These are phyloP conservation scores for Aspergillus alliaceus DNA, from an alignment of 2,329 filamentous ascomycete species.

Conservation along the genomic window DNA sequence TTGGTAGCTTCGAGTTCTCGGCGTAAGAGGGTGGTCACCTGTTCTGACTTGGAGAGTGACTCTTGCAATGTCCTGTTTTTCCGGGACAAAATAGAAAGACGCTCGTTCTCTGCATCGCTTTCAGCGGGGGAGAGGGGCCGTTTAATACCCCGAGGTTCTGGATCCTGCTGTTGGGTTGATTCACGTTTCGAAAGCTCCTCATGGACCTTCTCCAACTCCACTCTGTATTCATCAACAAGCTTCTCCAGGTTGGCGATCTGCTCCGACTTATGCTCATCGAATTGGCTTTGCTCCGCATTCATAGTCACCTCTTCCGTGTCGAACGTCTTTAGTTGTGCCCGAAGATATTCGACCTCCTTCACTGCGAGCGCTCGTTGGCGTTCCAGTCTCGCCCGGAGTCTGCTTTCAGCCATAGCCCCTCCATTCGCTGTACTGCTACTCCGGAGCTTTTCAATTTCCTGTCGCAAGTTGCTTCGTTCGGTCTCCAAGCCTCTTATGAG, in stretches of 20 bases:
- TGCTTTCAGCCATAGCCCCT: conserved; percentile 58
- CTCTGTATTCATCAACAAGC: conserved; percentile 83
- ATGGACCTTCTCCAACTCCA: conserved; percentile 73
- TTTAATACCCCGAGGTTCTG: conserved; percentile 58
- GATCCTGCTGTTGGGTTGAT: conserved; percentile 39
- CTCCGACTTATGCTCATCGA: conserved; percentile 71
- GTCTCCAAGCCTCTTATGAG: conserved; percentile 70
- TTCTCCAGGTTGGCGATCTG: conserved; percentile 79
- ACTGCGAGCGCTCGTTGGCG: conserved; percentile 80
- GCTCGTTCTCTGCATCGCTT: conserved; percentile 60
- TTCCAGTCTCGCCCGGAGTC: conserved; percentile 74
- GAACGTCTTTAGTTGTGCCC: conserved; percentile 85
- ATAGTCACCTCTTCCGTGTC: conserved; percentile 87
- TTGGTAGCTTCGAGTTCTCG: conserved; percentile 72
- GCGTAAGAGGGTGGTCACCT: conserved; percentile 67
- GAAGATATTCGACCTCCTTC: conserved; percentile 92
- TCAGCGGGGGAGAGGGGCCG: conserved; percentile 61
- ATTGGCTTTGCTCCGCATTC: conserved; percentile 65
- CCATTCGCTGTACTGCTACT: conserved; percentile 40
- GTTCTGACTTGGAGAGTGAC: conserved; percentile 68
- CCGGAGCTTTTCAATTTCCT: conserved; percentile 71
- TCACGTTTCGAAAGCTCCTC: conserved; percentile 71
- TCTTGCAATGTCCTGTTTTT: conserved; percentile 87
- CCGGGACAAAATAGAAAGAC: conserved; percentile 77
- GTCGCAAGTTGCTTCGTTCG: conserved; percentile 64